Base-by-base conservation (phyloP, 2,329 filamentous ascomycete species). In the Xenoacremonium recifei region DNA sequence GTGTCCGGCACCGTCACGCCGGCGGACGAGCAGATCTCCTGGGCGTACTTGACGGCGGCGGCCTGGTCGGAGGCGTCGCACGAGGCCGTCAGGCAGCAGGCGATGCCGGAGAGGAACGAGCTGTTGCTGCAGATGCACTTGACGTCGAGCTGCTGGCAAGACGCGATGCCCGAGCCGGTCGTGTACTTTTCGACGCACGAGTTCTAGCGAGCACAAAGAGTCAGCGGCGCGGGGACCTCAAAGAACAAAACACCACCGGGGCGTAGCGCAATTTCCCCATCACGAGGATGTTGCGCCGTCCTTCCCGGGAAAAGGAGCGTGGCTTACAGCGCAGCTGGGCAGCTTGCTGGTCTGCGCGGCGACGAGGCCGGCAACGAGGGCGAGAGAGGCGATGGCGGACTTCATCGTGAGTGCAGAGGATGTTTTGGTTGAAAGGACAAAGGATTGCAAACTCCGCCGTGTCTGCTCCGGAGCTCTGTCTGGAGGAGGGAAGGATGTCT, bases 51-150 rank as follows among this genome's bases (percentile, higher is more conserved):
- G 45, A 72, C 61, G 36, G 69, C 66, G 2, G 49, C 45, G 1
- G 55, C 45, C 47, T 66, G 62, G 27, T 64, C 65, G 4, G 50
- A 37, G 9, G 48, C 31, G 48, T 59, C 52, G 57, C 69, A 72
- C 33, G 47, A 49, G 23, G 55, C 53, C 31, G 55, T 53, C 37
- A 72, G 58, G 50, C 69, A 72, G 63, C 69, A 72, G 38, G 69
- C 65, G 35, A 72, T 69, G 48, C 50, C 51, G 47, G 53, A 47
- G 41, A 72, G 59, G 62, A 72, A 71, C 32, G 59, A 40, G 35
- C 51, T 35, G 61, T 70, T 69, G 54, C 52, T 56, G 62, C 69
- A 72, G 54, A 72, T 61, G 57, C 69, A 72, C 39, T 49, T 55
- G 44, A 69, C 57, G 58, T 71, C 66, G 53, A 67, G 49, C 33